Base-by-base conservation (phyloP, 495 filamentous ascomycete genomes). In the Cercophora newfieldiana region DNA sequence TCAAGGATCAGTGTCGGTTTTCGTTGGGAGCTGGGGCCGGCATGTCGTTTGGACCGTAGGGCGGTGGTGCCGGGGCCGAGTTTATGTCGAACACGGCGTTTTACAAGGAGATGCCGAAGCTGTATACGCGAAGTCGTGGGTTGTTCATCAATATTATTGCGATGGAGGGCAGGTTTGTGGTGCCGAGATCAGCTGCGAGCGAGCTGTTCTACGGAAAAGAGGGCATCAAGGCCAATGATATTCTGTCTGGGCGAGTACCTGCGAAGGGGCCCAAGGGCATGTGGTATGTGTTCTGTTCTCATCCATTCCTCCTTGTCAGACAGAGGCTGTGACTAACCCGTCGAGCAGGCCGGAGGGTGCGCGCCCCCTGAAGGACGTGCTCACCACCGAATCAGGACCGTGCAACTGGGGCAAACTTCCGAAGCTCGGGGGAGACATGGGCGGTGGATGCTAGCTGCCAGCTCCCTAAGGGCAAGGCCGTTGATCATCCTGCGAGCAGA, bases 181-280 rank as follows among this genome's bases (percentile, higher is more conserved):
- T 92, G 49, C 90, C 92, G 71, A 80, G 91, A 12, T 87, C 83
- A 1, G 91, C 92, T 66, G 90, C 92, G 70, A 93, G 94, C 73
- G 90, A 89, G 59, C 80, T 83, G 0, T 93, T 93, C 68, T 94
- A 92, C 73, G 86, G 87, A 8, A 58, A 29, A 78, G 89, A 73
- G 64, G 61, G 64, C 75, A 83, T 64, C 77, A 90, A 54, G 77
- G 83, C 22, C 81, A 78, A 74, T 21, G 83, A 91, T 50, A 92
- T 94, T 48, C 72, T 94, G 18, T 80, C 81, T 4, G 89, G 90
- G 21, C 87, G 90, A 63, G 86, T 85, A 25, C 64, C 37, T 29
- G 29, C 14, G 56, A 54, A 49, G 50, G 14, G 67, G 70, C 2
- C 24, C 10, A 7, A 18, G 24, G 25, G 29, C 21, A 10, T 18